Percentiles rank a stretch among this genome's conserved stretches.
Evolutionary conservation across 108 stramenopile genomes (phyloP).

Genomic region (Nitzschia palea): DNA sequence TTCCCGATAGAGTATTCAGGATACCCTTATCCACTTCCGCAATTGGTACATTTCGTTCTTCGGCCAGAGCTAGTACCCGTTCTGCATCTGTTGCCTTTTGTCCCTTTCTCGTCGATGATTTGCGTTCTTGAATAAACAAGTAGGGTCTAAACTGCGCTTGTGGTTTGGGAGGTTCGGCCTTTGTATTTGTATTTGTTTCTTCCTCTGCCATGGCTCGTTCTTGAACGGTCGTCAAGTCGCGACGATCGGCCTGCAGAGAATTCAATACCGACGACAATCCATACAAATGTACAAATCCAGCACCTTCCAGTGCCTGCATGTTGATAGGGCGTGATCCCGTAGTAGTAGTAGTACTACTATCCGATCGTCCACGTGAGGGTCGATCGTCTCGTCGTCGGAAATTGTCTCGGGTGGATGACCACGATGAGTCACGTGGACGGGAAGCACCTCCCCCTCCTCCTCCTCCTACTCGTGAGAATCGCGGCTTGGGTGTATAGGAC

Average conservation of each 20-base stretch:
- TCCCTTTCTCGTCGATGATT: constrained; percentile 5
- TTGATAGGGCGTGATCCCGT: constrained; percentile 58
- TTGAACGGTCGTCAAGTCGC: constrained; percentile 50
- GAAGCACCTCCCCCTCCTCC: too few species aligned
- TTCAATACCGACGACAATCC: constrained; percentile 82
- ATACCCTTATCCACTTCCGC: constrained; percentile 83
- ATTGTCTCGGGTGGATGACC: too few species aligned
- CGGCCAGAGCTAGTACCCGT: constrained; percentile 57
- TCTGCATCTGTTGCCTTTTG: constrained; percentile 49
- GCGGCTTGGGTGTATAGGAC: neutral
- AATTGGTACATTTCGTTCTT: constrained; percentile 50
- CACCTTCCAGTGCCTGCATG: constrained; percentile 66
- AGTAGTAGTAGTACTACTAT: too few species aligned
- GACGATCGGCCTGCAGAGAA: constrained; percentile 62
- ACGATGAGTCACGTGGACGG: too few species aligned
- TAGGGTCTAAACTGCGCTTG: constrained; percentile 70
- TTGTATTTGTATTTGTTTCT: constrained; percentile 12
- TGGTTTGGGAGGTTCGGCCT: constrained; percentile 45
- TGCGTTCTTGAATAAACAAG: constrained; percentile 75
- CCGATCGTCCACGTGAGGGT: too few species aligned
- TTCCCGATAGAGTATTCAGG: constrained; percentile 78
- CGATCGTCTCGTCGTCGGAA: too few species aligned
- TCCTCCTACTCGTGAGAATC: too few species aligned
- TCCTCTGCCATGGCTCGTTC: constrained; percentile 20
- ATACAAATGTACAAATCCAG: constrained; percentile 84